Percentiles rank a stretch among this genome's conserved stretches.
Conservation (phyloP, 2,329 filamentous ascomycete genomes). For the Venturia effusa region DNA sequence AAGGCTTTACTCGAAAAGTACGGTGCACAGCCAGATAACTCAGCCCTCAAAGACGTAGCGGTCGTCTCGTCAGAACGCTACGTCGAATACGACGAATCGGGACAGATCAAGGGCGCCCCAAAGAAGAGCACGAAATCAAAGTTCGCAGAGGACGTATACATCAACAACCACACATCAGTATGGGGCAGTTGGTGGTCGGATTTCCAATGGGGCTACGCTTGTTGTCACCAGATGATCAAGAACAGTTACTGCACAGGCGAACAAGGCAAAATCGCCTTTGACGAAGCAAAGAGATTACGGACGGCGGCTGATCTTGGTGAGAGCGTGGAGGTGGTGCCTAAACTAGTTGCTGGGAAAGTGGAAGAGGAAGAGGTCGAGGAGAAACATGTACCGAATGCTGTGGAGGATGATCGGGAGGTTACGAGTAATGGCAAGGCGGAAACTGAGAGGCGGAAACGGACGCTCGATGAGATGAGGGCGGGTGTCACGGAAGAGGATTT, state of each 20-base stretch:
- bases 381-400: conserved; percentile 26
- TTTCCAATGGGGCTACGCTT: conserved; percentile 93
- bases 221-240: conserved; percentile 86
- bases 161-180: conserved; percentile 84
- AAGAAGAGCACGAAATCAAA: conserved; percentile 74
- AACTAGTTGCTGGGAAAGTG: conserved; percentile 31
- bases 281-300: conserved; percentile 57
- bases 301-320: conserved; percentile 34
- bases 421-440: conserved; percentile 21
- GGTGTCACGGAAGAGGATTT: conserved; percentile 75
- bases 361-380: conserved; percentile 32
- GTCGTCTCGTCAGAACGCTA: conserved; percentile 76
- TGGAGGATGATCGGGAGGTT: conserved; percentile 30
- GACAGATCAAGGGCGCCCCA: conserved; percentile 77
- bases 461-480: conserved; percentile 65
- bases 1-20: conserved; percentile 73
- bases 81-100: conserved; percentile 88
- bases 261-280: conserved; percentile 70
- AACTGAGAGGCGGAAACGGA: conserved; percentile 53
- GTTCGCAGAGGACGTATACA: conserved; percentile 76
- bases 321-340: conserved; percentile 21
- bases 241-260: conserved; percentile 97
- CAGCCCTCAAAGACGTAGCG: conserved; percentile 53
- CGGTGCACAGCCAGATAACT: conserved; percentile 31
- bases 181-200: conserved; percentile 98